A percentile compares a stretch with the other conserved stretches of the same genome.
phyloP scores from a whole-genome alignment of 116 monocot species.

The Thalassia testudinum region DNA sequence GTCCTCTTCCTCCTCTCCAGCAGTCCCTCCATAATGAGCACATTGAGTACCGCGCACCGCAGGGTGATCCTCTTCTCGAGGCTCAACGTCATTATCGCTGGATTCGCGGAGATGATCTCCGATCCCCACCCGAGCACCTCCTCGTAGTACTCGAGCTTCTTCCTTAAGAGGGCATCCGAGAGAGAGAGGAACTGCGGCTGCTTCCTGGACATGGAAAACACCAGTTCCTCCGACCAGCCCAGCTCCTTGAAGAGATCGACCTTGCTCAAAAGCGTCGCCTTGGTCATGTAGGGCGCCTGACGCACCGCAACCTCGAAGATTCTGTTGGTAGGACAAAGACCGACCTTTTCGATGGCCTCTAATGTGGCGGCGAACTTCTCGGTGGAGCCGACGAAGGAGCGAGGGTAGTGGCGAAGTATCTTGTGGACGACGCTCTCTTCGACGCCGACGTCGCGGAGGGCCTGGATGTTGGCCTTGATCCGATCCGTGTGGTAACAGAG shows the following conservation, averaged over 20 bases:
- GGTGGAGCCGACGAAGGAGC: background rate
- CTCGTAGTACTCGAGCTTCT: constrained; percentile 1
- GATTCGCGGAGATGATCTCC: too few relatives aligned
- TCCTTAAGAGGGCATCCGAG: background rate
- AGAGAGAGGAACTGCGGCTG: background rate
- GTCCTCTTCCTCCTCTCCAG: too few relatives aligned
- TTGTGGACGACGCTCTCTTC: background rate
- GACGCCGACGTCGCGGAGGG: background rate
- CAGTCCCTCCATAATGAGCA: too few relatives aligned
- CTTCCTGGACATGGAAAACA: background rate
- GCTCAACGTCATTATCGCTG: too few relatives aligned
- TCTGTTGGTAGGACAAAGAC: background rate
- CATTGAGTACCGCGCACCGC: too few relatives aligned
- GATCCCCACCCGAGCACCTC: background rate
- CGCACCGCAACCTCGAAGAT: background rate
- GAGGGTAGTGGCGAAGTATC: background rate
- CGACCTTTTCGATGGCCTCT: background rate
- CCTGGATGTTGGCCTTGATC: background rate
- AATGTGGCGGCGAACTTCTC: background rate
- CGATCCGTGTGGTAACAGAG: background rate
- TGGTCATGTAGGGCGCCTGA: background rate
- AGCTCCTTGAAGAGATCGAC: background rate
- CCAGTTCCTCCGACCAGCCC: constrained; percentile 3
- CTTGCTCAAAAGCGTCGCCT: background rate
- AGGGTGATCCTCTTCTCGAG: too few relatives aligned